Evolutionary conservation across 192 early-diverging fungal species (phyloP), one percentile per base, ranked within the genome.

Genomic region (Piromyces sp.): DNA sequence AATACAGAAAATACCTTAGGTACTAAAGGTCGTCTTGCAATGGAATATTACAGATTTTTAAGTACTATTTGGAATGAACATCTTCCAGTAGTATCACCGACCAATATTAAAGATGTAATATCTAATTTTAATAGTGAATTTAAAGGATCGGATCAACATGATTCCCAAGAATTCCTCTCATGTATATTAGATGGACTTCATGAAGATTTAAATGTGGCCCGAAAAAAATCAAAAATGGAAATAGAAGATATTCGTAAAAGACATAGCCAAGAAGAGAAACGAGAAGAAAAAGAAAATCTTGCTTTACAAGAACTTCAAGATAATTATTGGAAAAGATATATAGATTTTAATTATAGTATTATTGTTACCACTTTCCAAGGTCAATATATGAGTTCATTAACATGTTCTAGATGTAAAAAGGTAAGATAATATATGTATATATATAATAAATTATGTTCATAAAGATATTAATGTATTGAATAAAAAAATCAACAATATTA

Each of bases 101-200:
- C 89, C 0, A 86, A 88, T 28, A 97, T 98, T 85, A 91, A 95
- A 51, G 84, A 92, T 37, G 90, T 90, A 1, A 88, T 99, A 17
- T 91, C 91, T 19, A 86, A 89, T 36, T 93, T 92, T 85, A 93
- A 93, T 38, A 89, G 92, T 12, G 93, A 95, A 83, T 99, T 97
- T 85, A 88, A 88, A 37, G 94, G 94, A 12, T 92, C 89, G 79
- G 95, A 98, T 80, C 97, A 99, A 85, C 96, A 99, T 31, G 97
- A 99, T 87, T 94, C 94, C 1, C 97, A 99, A 84, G 97, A 98
- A 87, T 98, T 99, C 87, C 87, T 97, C 16, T 88, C 91, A 6
- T 98, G 95, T 84, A 84, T 99, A 80, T 85, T 98, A 30, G 96
- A 98, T 88, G 88, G 92, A 0, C 84, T 99, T 26, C 97, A 99